Conservation (phyloP, 2,329 filamentous ascomycete genomes). For the Penicillium crustosum region DNA sequence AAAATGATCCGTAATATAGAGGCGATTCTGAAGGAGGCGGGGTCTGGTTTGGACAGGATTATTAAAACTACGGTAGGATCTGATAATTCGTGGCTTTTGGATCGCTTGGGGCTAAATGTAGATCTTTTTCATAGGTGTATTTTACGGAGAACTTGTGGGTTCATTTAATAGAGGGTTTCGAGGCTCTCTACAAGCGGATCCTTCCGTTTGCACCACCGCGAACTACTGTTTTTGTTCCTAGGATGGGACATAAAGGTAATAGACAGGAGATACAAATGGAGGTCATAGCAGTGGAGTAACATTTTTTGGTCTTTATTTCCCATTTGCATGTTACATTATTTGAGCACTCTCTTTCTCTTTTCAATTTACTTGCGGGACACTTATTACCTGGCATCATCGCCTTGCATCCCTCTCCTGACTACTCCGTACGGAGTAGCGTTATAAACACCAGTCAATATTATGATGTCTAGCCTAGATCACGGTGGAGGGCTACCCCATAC, state of each 20-base stretch:
- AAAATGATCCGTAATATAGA: slow-evolving; percentile 1
- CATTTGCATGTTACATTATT: background rate
- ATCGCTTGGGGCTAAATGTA: background rate
- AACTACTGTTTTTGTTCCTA: background rate
- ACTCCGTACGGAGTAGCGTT: no score
- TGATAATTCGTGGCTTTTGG: background rate
- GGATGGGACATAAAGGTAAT: background rate
- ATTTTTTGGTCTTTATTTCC: no score
- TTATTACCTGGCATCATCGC: background rate
- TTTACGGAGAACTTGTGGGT: background rate
- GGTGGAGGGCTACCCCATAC: background rate
- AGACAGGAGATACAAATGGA: background rate
- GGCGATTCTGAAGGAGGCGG: background rate
- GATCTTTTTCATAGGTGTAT: background rate
- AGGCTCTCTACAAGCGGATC: background rate
- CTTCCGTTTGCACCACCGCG: slow-evolving; percentile 1
- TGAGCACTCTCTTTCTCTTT: background rate
- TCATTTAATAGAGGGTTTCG: background rate
- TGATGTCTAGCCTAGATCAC: background rate
- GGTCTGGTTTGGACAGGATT: background rate
- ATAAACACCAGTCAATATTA: no score
- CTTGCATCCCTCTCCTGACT: background rate
- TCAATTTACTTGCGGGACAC: background rate
- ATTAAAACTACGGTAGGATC: slow-evolving; percentile 3
- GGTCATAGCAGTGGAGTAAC: background rate